phyloP scores from a whole-genome alignment of 768 basidiomycete species.

The Rhodotorula sphaerocarpa region DNA sequence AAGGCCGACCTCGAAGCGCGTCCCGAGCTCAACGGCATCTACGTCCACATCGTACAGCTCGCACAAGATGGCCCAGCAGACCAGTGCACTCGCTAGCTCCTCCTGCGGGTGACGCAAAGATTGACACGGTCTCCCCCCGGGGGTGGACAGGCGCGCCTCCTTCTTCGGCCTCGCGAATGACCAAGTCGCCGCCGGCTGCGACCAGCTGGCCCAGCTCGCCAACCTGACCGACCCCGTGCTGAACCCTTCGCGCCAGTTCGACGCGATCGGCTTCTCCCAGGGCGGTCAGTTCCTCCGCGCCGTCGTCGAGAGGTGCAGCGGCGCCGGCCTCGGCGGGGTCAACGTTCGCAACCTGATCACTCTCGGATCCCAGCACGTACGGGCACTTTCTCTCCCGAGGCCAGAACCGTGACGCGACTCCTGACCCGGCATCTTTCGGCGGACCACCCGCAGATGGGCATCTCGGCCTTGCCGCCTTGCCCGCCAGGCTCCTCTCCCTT shows the following conservation, averaged over 20 bases:
- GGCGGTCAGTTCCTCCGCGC: conserved; percentile 46
- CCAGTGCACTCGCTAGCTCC: conserved; percentile 35
- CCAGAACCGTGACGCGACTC: too few species aligned
- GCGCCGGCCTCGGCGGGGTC: conserved; percentile 11
- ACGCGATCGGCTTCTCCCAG: conserved; percentile 48
- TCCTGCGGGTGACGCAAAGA: not conserved
- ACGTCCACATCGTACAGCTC: conserved; percentile 43
- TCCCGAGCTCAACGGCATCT: conserved; percentile 41
- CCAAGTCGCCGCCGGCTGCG: conserved; percentile 41
- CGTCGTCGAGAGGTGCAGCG: conserved; percentile 44
- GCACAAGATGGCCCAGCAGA: conserved; percentile 42
- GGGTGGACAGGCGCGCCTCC: conserved; percentile 21
- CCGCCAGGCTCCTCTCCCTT: conserved; percentile 36
- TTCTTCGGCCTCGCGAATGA: conserved; percentile 44
- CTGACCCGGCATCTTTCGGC: not conserved
- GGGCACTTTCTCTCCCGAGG: not conserved
- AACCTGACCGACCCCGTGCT: conserved; percentile 40
- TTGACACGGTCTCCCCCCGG: not conserved
- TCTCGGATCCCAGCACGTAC: conserved; percentile 39
- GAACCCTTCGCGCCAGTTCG: conserved; percentile 40
- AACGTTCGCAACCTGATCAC: conserved; percentile 45
- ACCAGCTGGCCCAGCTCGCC: conserved; percentile 40
- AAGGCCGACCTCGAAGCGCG: conserved; percentile 41
- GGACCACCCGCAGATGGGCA: conserved; percentile 39
- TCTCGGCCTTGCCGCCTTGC: conserved; percentile 45